A percentile compares a stretch with the other conserved stretches of the same genome.
phyloP scores from a whole-genome alignment of 2,329 filamentous ascomycete species.

The Penicillium sp. region DNA sequence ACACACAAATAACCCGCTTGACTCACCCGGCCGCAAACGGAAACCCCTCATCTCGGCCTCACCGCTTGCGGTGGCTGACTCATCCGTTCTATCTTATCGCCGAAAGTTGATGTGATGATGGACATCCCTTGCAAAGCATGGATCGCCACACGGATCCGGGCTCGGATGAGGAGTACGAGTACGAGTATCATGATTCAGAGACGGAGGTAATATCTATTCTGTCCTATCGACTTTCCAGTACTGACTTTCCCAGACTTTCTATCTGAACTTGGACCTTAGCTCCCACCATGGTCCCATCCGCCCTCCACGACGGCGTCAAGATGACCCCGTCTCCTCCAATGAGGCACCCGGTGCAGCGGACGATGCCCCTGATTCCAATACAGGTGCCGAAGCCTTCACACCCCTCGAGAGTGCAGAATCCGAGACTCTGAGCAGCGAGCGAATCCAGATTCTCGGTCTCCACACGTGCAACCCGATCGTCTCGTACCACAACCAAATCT shows the following conservation, averaged over 20 bases:
- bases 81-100: conserved; percentile 14
- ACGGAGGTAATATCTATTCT: conserved; percentile 46
- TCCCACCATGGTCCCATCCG: conserved; percentile 42
- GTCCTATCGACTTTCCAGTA: neutral
- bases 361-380: conserved; percentile 9
- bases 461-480: conserved; percentile 74
- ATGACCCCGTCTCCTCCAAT: conserved; percentile 11
- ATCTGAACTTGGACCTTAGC: conserved; percentile 60
- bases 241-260: conserved; percentile 49
- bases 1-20: neutral
- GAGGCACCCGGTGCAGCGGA: conserved; percentile 3
- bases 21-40: neutral
- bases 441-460: conserved; percentile 78
- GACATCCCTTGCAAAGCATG: conserved; percentile 5
- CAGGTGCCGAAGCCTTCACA: conserved; percentile 31
- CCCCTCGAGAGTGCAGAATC: conserved; percentile 40
- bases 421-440: conserved; percentile 28
- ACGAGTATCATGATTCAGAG: conserved; percentile 56
- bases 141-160: conserved; percentile 33
- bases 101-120: neutral
- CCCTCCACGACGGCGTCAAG: conserved; percentile 30
- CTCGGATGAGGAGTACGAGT: conserved; percentile 57
- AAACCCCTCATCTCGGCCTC: neutral
- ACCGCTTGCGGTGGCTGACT: conserved; percentile 9
- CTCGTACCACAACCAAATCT: conserved; percentile 74